Evolutionary conservation across 306 rosid genomes (phyloP).

Genomic region (Trifolium repens): DNA sequence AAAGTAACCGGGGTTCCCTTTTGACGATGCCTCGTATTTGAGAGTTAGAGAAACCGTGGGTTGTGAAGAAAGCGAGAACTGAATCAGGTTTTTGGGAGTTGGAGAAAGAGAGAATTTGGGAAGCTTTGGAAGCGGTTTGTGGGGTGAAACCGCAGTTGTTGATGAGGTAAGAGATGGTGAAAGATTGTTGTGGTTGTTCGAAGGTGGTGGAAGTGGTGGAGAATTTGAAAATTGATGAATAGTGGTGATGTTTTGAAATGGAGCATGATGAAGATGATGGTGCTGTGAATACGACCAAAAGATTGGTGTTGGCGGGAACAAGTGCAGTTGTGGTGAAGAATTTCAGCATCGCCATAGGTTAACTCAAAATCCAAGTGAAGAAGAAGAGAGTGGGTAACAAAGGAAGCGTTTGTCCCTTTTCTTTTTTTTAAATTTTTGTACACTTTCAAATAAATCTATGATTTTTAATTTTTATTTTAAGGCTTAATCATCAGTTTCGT

Average conservation of each 20-base stretch:
- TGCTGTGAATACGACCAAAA: neutral
- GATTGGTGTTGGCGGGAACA: neutral
- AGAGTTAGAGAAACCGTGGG: neutral
- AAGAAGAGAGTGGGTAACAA: neutral
- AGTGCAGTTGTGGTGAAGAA: neutral
- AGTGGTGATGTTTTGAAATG: neutral
- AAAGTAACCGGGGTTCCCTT: neutral
- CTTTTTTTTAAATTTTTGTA: too few species aligned
- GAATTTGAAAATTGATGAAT: neutral
- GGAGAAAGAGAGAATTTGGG: neutral
- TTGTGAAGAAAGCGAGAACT: slow-evolving; percentile 14
- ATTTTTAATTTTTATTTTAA: too few species aligned
- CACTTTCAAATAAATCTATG: too few species aligned
- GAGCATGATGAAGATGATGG: neutral
- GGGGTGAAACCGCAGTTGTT: slow-evolving; percentile 44
- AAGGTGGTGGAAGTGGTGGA: neutral
- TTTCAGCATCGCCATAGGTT: neutral
- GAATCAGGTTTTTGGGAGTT: slow-evolving; percentile 29
- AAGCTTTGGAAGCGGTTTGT: slow-evolving; percentile 42
- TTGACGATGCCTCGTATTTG: neutral
- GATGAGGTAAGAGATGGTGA: slow-evolving; percentile 49
- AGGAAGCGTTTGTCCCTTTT: neutral
- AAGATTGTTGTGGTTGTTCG: neutral
- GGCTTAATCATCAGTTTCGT: too few species aligned
- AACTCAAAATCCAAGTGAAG: neutral